Evolutionary conservation across 305 asterid species (phyloP).

Genomic region (Fraxinus velutina): DNA sequence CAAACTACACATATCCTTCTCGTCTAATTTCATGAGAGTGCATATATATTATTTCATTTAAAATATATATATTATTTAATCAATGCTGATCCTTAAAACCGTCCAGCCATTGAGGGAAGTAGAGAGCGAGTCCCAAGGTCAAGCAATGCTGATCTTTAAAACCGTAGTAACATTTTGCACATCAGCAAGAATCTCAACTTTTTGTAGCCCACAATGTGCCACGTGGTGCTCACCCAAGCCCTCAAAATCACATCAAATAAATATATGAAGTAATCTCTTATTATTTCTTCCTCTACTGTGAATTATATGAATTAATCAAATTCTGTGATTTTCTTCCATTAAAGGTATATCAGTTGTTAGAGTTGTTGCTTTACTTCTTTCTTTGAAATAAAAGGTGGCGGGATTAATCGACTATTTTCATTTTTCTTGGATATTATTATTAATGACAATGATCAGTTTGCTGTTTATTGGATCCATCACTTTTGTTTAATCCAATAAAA

Average conservation of each 20-base stretch:
- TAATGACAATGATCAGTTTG: not conserved
- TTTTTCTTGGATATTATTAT: not conserved
- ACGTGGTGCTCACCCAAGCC: slow-evolving; percentile 25
- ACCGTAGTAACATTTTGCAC: slow-evolving; percentile 21
- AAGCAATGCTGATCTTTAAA: not conserved
- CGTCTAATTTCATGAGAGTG: not conserved
- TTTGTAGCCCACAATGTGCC: slow-evolving; percentile 17
- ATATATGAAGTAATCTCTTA: not conserved
- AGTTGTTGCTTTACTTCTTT: not conserved
- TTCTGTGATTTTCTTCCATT: not conserved
- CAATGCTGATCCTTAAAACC: not conserved
- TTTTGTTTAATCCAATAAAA: not conserved
- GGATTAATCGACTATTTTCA: not conserved
- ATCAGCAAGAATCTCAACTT: slow-evolving; percentile 27
- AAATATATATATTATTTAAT: not conserved
- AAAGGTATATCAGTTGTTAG: not conserved
- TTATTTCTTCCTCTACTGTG: not conserved
- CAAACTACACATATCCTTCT: not conserved
- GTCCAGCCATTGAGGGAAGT: not conserved
- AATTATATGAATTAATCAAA: not conserved
- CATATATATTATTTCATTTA: not conserved
- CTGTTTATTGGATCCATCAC: not conserved
- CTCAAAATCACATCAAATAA: slow-evolving; percentile 15
- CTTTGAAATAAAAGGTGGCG: not conserved
- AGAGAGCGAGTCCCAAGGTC: slow-evolving; percentile 35